Evolutionary conservation across 1,284 basidiomycete species (phyloP).

Genomic region (Abortiporus biennis): DNA sequence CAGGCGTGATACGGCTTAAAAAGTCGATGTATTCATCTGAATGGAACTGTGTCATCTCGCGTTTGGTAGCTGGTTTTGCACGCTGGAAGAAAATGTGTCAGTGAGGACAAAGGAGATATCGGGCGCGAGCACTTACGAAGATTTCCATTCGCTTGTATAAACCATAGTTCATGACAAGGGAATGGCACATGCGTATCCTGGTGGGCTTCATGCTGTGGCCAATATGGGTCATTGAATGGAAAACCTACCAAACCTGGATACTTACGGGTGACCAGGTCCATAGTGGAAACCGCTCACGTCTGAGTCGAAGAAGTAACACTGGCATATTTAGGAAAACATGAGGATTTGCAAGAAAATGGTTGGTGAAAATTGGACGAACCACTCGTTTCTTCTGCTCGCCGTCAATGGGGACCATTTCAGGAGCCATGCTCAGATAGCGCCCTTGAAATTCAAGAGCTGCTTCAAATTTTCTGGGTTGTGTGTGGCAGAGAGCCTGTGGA

Average conservation of each 20-base stretch:
- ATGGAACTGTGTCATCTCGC: slow-evolving; percentile 96
- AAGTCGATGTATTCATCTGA: slow-evolving; percentile 95
- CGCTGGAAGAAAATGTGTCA: slow-evolving; percentile 45
- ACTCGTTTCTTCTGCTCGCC: slow-evolving; percentile 81
- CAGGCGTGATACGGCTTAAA: slow-evolving; percentile 77
- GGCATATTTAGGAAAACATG: slow-evolving; percentile 3
- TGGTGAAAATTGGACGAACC: slow-evolving; percentile 50
- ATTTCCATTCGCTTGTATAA: slow-evolving; percentile 98
- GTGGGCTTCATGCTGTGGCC: slow-evolving; percentile 86
- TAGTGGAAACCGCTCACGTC: slow-evolving; percentile 99
- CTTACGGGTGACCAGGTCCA: slow-evolving; percentile 87
- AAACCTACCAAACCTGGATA: slow-evolving; percentile 8
- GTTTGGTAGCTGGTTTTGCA: slow-evolving; percentile 97
- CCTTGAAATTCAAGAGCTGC: too few species aligned
- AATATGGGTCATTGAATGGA: slow-evolving; percentile 6
- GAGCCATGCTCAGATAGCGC: too few species aligned
- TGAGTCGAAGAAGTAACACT: slow-evolving; percentile 98
- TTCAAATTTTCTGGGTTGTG: too few species aligned
- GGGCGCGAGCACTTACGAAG: slow-evolving; percentile 62
- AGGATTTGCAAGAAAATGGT: too few species aligned
- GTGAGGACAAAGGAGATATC: slow-evolving; percentile 1
- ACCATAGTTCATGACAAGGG: slow-evolving; percentile 99
- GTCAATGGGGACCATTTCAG: slow-evolving; percentile 60
- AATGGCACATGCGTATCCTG: slow-evolving; percentile 98
- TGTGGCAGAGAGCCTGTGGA: too few species aligned